Base-by-base conservation (phyloP, 176 grass and related monocot genomes). In the Miscanthus lutarioriparius region DNA sequence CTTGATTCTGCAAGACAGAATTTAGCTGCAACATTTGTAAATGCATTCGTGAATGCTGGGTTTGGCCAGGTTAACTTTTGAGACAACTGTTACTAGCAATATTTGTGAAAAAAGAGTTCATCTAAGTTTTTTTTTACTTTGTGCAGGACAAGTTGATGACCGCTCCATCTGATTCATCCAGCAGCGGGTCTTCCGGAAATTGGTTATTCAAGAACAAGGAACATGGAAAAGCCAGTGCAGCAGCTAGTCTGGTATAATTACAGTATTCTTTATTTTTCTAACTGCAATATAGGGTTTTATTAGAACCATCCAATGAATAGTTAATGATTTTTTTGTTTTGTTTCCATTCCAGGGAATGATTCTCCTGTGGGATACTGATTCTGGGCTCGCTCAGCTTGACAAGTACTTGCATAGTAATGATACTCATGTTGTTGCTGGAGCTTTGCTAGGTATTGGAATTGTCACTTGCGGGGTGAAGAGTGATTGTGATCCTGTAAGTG, bases 191-290 rank as follows among this genome's bases (percentile, higher is more conserved):
- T 85, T 89, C 93, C 62, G 86, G 96, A 68, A 96, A 76, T 80
- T 96, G 96, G 96, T 81, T 99, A 84, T 99, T 99, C 76, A 99
- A 96, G 67, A 99, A 99, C 58, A 99, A 99, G 84, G 96, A 99
- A 72, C 93, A 99, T 82, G 96, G 96, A 30, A 99, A 96, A 84
- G 90, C 96, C 45, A 99, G 91, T 41, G 96, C 93, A 72, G 91
- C 93, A 17, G 96, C 96, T 87, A 99, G 96, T 69, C 86, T 96
- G 91, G 96, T 99, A 92, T 27, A 78, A 23, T 80, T 77, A 59
- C 41, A 32, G 33, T 74, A 8, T 73, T 81, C 5, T 44, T 56
- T 82, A 75, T 59, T 54, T 69, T 79, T 74, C 2, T 10, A 45
- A 85, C 49, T 2, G 45, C 26, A 37, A 47, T 7, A 25, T 39